Base-by-base conservation (phyloP, 2,329 filamentous ascomycete genomes). In the Davidsoniella neocaledoniae region DNA sequence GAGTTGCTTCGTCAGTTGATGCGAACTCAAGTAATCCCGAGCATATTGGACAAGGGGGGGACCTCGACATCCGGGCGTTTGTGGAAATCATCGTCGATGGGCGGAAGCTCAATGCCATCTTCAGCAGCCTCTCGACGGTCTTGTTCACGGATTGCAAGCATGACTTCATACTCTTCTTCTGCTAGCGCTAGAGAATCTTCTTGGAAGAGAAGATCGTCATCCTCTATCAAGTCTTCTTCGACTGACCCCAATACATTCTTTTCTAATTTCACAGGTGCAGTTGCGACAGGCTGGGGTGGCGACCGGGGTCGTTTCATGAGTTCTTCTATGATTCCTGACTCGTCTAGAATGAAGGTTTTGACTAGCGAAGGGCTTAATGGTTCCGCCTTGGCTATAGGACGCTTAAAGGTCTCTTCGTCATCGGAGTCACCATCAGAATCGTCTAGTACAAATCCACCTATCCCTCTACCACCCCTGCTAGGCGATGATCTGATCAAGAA, bases 131-230 rank as follows among this genome's bases (percentile, higher is more conserved):
- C 70, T 54, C 83, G 77, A 2, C 75, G 72, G 41, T 77, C 77
- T 61, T 91, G 85, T 60, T 86, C 81, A 58, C 80, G 76, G 79
- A 88, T 85, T 63, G 77, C 88, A 44, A 73, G 70, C 64, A 76
- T 74, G 57, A 79, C 78, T 44, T 77, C 66, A 55, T 72, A 74
- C 59, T 84, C 80, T 58, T 83, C 78, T 38, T 80, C 80, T 57
- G 72, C 72, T 36, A 70, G 66, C 1, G 64, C 37, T 5, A 49
- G n/a, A 12, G 33, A 25, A 40, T 53, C 61, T 43, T 70, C 67
- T 33, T 69, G 61, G 26, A 69, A 65, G 55, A 79, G 74, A 16
- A 79, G 75, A 57, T 83, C 78, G 6, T 54, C 43, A 10, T 65
- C 63, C 10, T 62, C 63, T 46, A 40, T 37, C 37, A 25, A 33